phyloP scores from a whole-genome alignment of 495 filamentous ascomycete species.

The Penicillium malachiteum region DNA sequence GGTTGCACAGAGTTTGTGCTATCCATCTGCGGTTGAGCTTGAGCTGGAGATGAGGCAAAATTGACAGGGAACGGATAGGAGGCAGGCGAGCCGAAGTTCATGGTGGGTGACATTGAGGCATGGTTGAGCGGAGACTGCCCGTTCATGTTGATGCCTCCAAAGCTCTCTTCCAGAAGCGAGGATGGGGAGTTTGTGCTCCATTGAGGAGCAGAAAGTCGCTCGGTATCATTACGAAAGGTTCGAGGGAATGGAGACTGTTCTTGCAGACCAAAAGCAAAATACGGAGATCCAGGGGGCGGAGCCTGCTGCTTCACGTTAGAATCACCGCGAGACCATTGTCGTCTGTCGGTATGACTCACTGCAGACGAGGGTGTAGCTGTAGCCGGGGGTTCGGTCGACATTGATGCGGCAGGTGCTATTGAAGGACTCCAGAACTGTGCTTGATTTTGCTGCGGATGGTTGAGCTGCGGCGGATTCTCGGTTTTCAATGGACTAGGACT shows the following conservation, averaged over 20 bases:
- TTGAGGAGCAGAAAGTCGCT: conserved; percentile 45
- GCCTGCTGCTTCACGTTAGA: conserved; percentile 18
- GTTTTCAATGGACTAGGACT: conserved; percentile 57
- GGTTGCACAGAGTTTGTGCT: conserved; percentile 31
- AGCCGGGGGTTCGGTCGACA: conserved; percentile 9
- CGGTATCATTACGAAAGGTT: conserved; percentile 38
- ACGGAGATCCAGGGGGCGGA: conserved; percentile 27
- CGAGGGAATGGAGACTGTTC: conserved; percentile 51
- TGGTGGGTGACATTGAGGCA: conserved; percentile 25
- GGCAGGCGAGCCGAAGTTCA: conserved; percentile 35
- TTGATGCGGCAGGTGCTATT: conserved; percentile 8
- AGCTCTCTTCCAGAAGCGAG: conserved; percentile 47
- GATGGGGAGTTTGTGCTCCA: conserved; percentile 55
- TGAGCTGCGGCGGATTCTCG: conserved; percentile 27
- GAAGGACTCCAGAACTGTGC: conserved; percentile 32
- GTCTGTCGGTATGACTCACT: conserved; percentile 24
- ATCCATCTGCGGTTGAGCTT: conserved; percentile 25
- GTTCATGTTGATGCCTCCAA: conserved; percentile 45
- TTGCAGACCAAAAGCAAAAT: conserved; percentile 37
- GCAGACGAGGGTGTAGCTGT: conserved; percentile 21
- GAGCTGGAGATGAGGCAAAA: conserved; percentile 36
- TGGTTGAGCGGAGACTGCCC: conserved; percentile 36
- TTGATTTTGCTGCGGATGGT: conserved; percentile 22
- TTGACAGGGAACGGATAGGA: conserved; percentile 35
- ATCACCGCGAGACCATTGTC: not conserved